Evolutionary conservation across 495 filamentous ascomycete species (phyloP).

Genomic region (Tetracladium marchalianum): DNA sequence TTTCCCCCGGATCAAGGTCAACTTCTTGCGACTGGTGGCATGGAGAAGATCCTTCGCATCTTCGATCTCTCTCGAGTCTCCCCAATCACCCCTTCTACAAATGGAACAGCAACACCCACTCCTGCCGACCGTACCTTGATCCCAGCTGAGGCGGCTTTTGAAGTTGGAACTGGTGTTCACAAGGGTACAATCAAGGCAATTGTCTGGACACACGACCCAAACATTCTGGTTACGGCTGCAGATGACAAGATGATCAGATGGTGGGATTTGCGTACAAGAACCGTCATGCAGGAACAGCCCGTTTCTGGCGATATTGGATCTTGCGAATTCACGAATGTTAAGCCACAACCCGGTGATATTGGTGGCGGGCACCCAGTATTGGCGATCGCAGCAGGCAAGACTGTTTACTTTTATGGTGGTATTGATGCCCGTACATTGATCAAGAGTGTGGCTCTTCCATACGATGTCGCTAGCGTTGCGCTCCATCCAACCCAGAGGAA

Average conservation of each 20-base stretch:
- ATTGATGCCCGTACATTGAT: constrained; percentile 54
- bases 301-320: constrained; percentile 80
- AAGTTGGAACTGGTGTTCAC: constrained; percentile 78
- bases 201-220: constrained; percentile 81
- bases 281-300: constrained; percentile 56
- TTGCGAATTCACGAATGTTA: constrained; percentile 67
- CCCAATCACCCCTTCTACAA: constrained; percentile 5
- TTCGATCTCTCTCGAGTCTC: constrained; percentile 61
- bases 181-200: constrained; percentile 86
- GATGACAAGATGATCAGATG: constrained; percentile 87
- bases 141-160: constrained; percentile 50
- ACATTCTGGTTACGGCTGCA: constrained; percentile 77
- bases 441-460: constrained; percentile 63
- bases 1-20: constrained; percentile 74
- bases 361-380: constrained; percentile 45
- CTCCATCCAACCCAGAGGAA: constrained; percentile 71
- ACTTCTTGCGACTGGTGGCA: constrained; percentile 80
- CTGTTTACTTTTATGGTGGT: constrained; percentile 88
- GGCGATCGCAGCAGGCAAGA: constrained; percentile 73
- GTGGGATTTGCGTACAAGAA: constrained; percentile 77
- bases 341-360: constrained; percentile 33
- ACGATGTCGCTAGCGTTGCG: constrained; percentile 83
- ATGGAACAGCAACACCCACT: constrained; percentile 13
- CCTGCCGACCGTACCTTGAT: constrained; percentile 24
- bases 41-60: constrained; percentile 92